Base-by-base conservation (phyloP, 495 filamentous ascomycete genomes). In the Tuber microsphaerosporum region DNA sequence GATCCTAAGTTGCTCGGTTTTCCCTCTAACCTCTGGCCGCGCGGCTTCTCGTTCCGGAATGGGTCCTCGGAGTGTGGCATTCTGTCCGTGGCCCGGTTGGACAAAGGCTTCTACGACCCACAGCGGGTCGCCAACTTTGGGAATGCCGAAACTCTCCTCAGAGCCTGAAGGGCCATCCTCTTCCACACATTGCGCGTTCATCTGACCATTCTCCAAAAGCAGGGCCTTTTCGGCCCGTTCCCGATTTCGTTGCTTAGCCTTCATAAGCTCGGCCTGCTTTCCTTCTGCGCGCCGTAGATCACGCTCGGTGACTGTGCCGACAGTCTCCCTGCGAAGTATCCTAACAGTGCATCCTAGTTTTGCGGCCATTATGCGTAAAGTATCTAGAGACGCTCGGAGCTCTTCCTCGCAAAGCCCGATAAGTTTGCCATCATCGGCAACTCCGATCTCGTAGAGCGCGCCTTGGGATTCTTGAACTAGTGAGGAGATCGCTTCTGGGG, bases 371-470 rank as follows among this genome's bases (percentile, higher is more conserved):
- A 91, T 88, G 74, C 91, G 89, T 17, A 99, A 85, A 72, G 91
- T 97, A 41, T 86, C 87, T 73, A 98, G 86, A 83, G 93, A 97
- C 83, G 97, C 94, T 72, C 96, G 90, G 84, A 99, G 86, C 84
- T 98, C 95, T 82, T 97, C 94, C 77, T 91, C 88, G 1, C 92
- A 91, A n/a, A 99, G 85, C 1, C 95, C 95, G 65, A 97, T 90
- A 76, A 98, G 91, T 0, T 91, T 92, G 20, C 95, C 95, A 85
- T 97, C 94, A 83, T 99, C 95, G 8, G 94, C 90, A 34, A 99
- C 94, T 0, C 95, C 95, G 81, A 99, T 96, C 84, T 99, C 96
- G 75, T 99, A 99, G 72, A 98, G 83, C 0, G 96, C 96, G 26
- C 95, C 95, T 75, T 92, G 90, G 51, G 93, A 97, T 76, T 96